phyloP scores from a whole-genome alignment of 2,329 filamentous ascomycete genomes.

The Sarocladium kiliense region DNA sequence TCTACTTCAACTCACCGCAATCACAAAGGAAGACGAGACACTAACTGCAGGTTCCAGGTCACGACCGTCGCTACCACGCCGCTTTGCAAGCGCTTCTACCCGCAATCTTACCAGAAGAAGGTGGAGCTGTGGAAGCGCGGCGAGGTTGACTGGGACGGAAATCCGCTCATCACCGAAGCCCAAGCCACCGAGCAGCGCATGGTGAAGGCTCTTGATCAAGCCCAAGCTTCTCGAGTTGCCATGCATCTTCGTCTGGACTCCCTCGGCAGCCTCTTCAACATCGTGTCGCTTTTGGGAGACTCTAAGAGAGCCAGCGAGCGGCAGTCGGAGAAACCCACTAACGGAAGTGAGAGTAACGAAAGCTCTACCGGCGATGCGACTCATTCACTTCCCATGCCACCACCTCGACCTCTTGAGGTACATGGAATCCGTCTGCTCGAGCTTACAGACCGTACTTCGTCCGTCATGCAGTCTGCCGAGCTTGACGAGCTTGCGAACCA shows the following conservation, averaged over 20 bases:
- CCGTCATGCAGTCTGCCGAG: conserved; percentile 90
- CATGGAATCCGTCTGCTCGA: conserved; percentile 84
- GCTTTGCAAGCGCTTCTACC: conserved; percentile 68
- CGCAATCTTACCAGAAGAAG: conserved; percentile 53
- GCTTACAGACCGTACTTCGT: conserved; percentile 86
- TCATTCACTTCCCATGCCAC: neutral
- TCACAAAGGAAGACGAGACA: too few species aligned
- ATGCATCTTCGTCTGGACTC: conserved; percentile 24
- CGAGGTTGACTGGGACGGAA: conserved; percentile 78
- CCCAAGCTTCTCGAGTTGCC: conserved; percentile 19
- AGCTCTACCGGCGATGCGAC: neutral
- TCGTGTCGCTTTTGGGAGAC: conserved; percentile 61
- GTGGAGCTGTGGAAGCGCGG: conserved; percentile 61
- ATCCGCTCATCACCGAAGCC: conserved; percentile 23
- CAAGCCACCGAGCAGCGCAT: conserved; percentile 20
- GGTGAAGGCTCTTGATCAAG: conserved; percentile 21
- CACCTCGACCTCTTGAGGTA: conserved; percentile 52
- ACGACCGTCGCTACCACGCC: conserved; percentile 84
- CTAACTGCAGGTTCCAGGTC: conserved; percentile 33
- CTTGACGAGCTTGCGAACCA: conserved; percentile 65
- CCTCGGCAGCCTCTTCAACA: conserved; percentile 22
- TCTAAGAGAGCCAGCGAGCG: conserved; percentile 25
- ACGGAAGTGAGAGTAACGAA: conserved; percentile 11
- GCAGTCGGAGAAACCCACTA: neutral
- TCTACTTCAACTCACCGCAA: neutral